Conservation (phyloP, 331 rosid species). For the Quercus lobata region DNA sequence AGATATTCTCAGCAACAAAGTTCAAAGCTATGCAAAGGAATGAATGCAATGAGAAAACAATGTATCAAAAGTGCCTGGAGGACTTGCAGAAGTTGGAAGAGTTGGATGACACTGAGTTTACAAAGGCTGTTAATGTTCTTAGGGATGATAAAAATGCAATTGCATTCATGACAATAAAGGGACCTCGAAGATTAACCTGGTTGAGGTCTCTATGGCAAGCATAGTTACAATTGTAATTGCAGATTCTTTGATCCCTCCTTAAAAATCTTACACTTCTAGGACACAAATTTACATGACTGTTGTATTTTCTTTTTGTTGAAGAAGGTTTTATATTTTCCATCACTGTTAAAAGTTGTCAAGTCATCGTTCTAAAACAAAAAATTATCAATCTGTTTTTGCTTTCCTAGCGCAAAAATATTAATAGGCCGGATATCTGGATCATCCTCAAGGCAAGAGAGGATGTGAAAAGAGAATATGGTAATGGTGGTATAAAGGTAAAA, state of each 20-base stretch:
- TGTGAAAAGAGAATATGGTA: no score
- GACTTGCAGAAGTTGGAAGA: conserved; percentile 42
- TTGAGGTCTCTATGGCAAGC: conserved; percentile 38
- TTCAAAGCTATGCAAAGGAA: conserved; percentile 33
- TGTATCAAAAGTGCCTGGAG: conserved; percentile 38
- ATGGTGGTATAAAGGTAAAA: no score
- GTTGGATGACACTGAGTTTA: conserved; percentile 35
- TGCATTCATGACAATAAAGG: conserved; percentile 41
- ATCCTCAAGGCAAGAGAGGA: no score
- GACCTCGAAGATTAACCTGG: conserved; percentile 36
- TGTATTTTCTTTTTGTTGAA: neutral
- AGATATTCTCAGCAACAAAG: conserved; percentile 29
- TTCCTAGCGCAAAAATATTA: no score
- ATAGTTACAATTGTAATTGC: neutral
- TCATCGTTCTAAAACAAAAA: neutral
- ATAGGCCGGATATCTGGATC: no score
- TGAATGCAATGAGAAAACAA: conserved; percentile 13
- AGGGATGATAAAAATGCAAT: conserved; percentile 45
- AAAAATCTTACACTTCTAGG: neutral
- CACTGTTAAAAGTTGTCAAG: neutral
- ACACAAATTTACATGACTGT: neutral
- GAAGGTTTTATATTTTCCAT: neutral
- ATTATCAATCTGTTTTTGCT: no score
- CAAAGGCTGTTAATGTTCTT: conserved; percentile 39
- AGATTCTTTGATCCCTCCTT: neutral